Base-by-base conservation (phyloP, 176 grass and related monocot genomes). In the Microstegium vimineum region DNA sequence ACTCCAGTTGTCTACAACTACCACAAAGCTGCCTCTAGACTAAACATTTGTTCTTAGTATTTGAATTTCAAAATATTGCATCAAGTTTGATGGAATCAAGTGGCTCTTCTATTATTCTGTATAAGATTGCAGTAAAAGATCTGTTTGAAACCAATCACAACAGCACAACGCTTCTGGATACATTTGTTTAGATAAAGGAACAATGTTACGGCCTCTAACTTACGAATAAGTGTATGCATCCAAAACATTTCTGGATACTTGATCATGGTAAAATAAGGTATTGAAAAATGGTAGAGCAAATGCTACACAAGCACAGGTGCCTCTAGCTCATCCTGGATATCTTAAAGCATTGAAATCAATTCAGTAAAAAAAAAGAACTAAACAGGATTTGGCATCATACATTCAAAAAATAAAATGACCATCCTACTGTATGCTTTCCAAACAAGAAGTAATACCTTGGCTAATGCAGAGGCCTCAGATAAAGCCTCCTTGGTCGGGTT, bases 401-500 rank as follows among this genome's bases (percentile, higher is more conserved):
- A 84, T 79, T 37, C 9, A 36, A 36, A 67, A 80, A 76, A 5
- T 3, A n/a, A 61, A 84, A 76, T 17, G 11, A 17, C 38, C 11
- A 60, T 81, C 28, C 9, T 14, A 11, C 43, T 22, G 47, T 40
- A 52, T 69, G 23, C 2, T 69, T 61, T 31, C 15, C 8, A 12
- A 20, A 62, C 31, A 75, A 36, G 66, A 56, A 41, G 34, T 17
- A 49, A 77, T 88, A 99, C 97, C 93, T 94, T 94, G 70, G 92
- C 93, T 16, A 88, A 92, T 25, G 77, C 42, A 71, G 89, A 77
- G 46, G 82, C 90, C 56, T 99, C 91, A 14, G 85, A 88, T 82
- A 86, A 77, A 4, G 78, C 73, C 81, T 92, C 87, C 1, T 56
- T 77, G 43, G 60, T 90, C 4, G 85, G 82, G 45, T 77, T 62